Base-by-base conservation (phyloP, 192 early-diverging fungal genomes). In the Lobosporangium transversale region DNA sequence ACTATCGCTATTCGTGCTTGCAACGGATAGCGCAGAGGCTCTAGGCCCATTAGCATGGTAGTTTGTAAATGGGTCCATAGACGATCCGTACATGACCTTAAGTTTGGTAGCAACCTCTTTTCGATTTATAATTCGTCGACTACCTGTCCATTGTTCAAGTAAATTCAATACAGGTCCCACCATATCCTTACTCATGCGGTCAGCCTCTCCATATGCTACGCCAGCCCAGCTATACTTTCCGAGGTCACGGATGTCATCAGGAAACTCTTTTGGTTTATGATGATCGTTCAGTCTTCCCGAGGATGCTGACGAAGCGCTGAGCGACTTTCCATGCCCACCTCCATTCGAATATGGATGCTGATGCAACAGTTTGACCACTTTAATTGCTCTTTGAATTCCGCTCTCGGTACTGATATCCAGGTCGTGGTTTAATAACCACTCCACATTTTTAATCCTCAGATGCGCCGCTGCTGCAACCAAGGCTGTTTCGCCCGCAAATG, bases 151-250 rank as follows among this genome's bases (percentile, higher is more conserved):
- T 11, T 67, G 64, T 29, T 62, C 52, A 21, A 76, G 21, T 0
- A 76, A 36, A 53, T 47, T 49, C 44, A 76, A n/a, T 2, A 76
- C 58, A n/a, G 73, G 73, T 18, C 65, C 59, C 1, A 62, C 73
- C 58, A 76, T 50, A 31, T 76, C 73, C 23, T 54, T 59, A 32
- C 73, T 61, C 58, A 76, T 57, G 17, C 65, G 27, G 32, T 76
- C 73, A 6, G 73, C 73, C 18, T 76, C 73, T 0, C 73, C 73
- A 57, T 57, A 62, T 5, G 73, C 37, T 1, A 76, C 65, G 3
- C 73, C 73, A 6, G 73, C 73, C 73, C 73, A 76, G n/a, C 73
- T 76, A 40, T 67, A 76, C 37, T 61, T 66, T 20, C 73, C 73
- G 14, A 76, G 42, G 21, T 76, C 73, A 0, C 73, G 58, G 33